Percentiles rank a stretch among this genome's conserved stretches.
Evolutionary conservation across 1,284 basidiomycete species (phyloP).

Genomic region (Malassezia arunalokei): DNA sequence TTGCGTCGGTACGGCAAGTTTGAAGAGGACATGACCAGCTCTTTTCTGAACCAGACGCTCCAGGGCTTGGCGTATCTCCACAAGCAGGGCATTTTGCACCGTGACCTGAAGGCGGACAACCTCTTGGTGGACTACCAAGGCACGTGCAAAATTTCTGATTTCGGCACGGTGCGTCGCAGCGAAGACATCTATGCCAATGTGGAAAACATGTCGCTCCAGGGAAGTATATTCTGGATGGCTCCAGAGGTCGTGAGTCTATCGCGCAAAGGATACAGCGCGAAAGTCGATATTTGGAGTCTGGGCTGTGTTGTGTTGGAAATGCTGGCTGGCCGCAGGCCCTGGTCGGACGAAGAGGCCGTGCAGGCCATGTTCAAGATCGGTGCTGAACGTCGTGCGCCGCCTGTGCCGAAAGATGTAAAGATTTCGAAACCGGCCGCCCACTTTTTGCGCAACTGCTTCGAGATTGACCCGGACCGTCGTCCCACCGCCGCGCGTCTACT

Average conservation of each 20-base stretch:
- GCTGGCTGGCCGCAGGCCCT: constrained; percentile 88
- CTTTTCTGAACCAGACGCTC: constrained; percentile 83
- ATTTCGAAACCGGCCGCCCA: constrained; percentile 67
- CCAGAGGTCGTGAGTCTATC: constrained; percentile 82
- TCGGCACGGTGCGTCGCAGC: constrained; percentile 51
- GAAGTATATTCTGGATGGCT: constrained; percentile 98
- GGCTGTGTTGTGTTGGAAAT: constrained; percentile 96
- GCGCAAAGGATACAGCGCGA: constrained; percentile 72
- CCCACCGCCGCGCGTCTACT: constrained; percentile 72
- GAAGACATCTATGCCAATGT: constrained; percentile 69
- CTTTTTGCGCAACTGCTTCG: constrained; percentile 79
- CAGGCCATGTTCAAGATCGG: constrained; percentile 91
- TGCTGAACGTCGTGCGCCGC: constrained; percentile 68
- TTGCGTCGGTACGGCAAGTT: constrained; percentile 85
- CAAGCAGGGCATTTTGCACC: constrained; percentile 76
- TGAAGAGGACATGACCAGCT: constrained; percentile 80
- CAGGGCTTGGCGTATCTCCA: constrained; percentile 87
- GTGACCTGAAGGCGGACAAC: constrained; percentile 96
- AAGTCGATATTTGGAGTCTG: constrained; percentile 96
- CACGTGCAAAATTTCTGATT: constrained; percentile 94
- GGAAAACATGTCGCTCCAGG: constrained; percentile 69
- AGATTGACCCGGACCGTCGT: constrained; percentile 72
- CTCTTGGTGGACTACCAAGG: constrained; percentile 88
- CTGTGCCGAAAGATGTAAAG: constrained; percentile 69
- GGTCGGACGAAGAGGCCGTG: constrained; percentile 76